Evolutionary conservation across 306 rosid genomes (phyloP).

Genomic region (Fragaria iinumae): DNA sequence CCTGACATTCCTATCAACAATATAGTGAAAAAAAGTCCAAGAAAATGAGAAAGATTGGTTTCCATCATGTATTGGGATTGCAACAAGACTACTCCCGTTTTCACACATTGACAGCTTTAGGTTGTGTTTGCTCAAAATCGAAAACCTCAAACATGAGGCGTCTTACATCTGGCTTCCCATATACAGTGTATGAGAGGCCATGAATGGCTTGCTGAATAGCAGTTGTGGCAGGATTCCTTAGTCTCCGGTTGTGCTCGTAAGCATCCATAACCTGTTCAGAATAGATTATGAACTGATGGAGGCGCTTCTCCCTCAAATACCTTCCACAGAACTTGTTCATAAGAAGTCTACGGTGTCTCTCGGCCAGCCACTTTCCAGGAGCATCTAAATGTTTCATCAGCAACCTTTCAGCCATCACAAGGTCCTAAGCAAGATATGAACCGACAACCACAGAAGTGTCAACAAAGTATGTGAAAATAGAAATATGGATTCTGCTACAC

Average conservation of each 20-base stretch:
- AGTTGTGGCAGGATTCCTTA: conserved; percentile 77
- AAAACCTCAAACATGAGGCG: conserved; percentile 92
- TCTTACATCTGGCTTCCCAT: conserved; percentile 93
- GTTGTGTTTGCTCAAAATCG: conserved; percentile 91
- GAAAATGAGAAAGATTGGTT: conserved; percentile 13
- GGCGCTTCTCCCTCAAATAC: conserved; percentile 76
- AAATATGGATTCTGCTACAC: neutral
- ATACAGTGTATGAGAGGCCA: conserved; percentile 80
- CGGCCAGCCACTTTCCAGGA: conserved; percentile 86
- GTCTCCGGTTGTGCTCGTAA: conserved; percentile 68
- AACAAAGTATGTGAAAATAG: conserved; percentile 1
- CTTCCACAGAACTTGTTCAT: conserved; percentile 91
- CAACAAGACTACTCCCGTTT: neutral
- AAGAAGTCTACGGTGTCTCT: conserved; percentile 74
- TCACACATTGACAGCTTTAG: conserved; percentile 55
- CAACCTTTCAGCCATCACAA: conserved; percentile 92
- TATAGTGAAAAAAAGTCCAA: neutral
- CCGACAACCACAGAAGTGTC: conserved; percentile 7
- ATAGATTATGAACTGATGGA: conserved; percentile 58
- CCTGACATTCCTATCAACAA: neutral
- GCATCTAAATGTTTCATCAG: conserved; percentile 97
- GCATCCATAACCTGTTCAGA: conserved; percentile 61
- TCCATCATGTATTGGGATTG: conserved; percentile 7
- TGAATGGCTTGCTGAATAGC: conserved; percentile 92
- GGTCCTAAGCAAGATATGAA: conserved; percentile 51